Base-by-base conservation (phyloP, 2,329 filamentous ascomycete species). In the Rutstroemia sp. region DNA sequence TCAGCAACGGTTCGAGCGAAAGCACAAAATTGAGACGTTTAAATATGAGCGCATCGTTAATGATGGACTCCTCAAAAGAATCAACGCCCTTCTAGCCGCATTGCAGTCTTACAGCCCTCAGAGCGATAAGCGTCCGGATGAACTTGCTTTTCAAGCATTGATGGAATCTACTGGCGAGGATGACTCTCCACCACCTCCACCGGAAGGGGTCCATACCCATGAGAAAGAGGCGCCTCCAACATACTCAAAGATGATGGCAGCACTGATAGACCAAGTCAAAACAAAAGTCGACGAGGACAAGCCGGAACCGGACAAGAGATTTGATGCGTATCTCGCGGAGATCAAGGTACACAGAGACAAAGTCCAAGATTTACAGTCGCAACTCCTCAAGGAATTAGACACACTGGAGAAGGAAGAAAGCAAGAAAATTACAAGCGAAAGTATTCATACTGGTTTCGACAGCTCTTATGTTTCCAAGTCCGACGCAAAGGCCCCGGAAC, bases 211-310 rank as follows among this genome's bases (percentile, higher is more conserved):
- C 27, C 87, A 95, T 68, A 78, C 80, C 44, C 79, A 89, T 54
- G 84, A 87, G 64, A 84, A 85, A 30, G 69, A 79, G 67, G 83
- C 89, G 65, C 89, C 89, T 65, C 89, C 89, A 0, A 87, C 86
- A 14, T 99, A 96, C 69, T 94, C 90, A 41, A 90, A 95, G 76
- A 99, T 99, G 94, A 92, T 99, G 87, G 89, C 89, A n/a, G 84
- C 86, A n/a, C 73, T 99, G 65, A 81, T 97, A 19, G 94, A 99
- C 67, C 88, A 95, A 72, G 91, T 97, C 44, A 96, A 96, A 72
- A 61, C 61, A 67, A 79, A 82, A 72, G 84, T 89, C 63, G 83
- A 87, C 51, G 88, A 91, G 68, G 87, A 87, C 72, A 83, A 86
- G 59, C 78, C 81, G 0, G 78, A 86, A 60, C 78, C 53, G 19